Evolutionary conservation across 75 land plant species (phyloP).

Genomic region (Ceratopteris richardii): DNA sequence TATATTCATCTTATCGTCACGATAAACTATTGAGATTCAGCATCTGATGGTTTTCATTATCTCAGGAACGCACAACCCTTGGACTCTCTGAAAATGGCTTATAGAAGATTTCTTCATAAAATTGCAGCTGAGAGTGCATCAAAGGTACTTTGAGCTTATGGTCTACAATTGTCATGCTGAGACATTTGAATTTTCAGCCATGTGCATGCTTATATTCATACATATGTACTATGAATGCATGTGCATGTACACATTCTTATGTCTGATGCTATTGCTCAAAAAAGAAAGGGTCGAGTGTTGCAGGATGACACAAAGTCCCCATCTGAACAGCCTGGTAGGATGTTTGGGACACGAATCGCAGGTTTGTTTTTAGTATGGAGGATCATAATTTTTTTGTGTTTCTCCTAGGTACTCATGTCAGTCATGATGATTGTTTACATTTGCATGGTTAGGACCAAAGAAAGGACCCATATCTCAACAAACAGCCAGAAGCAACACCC

Average conservation of each 20-base stretch:
- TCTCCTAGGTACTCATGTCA: neutral
- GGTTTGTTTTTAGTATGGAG: neutral
- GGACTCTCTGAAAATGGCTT: constrained; percentile 13
- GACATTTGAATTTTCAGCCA: too few species aligned
- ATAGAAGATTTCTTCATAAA: constrained; percentile 21
- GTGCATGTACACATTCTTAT: neutral
- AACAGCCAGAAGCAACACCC: neutral
- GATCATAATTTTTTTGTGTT: neutral
- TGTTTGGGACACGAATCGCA: constrained; percentile 6
- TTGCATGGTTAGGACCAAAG: neutral
- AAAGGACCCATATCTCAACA: neutral
- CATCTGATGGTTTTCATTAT: too few species aligned
- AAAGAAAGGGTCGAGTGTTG: too few species aligned
- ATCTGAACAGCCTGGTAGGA: constrained; percentile 5
- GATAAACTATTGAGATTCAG: too few species aligned
- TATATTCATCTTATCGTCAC: too few species aligned
- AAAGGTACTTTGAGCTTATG: constrained; percentile 5
- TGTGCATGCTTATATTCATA: too few species aligned
- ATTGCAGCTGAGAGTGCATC: constrained; percentile 10
- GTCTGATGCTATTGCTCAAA: too few species aligned
- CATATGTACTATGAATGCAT: too few species aligned
- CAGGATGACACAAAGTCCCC: constrained; percentile 2
- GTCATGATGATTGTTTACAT: too few species aligned
- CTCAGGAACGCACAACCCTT: constrained; percentile 30
- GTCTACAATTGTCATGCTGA: too few species aligned